Conservation (phyloP, 164 flowering plant species). For the Nymphaea thermarum region DNA sequence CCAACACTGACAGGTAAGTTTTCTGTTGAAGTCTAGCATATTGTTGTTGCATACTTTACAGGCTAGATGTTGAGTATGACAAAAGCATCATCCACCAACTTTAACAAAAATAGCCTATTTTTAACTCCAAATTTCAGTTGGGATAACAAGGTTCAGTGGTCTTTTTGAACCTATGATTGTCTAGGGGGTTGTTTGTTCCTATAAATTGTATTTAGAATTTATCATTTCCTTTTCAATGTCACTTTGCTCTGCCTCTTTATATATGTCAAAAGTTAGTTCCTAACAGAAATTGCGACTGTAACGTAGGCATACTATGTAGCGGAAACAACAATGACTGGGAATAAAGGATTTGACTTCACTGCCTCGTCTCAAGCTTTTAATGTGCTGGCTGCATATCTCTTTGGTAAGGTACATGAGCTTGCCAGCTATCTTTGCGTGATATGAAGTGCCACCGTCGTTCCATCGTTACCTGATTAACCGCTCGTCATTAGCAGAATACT, state of each 20-base stretch:
- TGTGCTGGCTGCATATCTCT: conserved; percentile 81
- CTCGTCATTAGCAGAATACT: conserved; percentile 35
- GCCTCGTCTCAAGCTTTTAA: conserved; percentile 81
- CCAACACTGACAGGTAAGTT: too few relatives aligned
- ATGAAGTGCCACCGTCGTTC: neutral
- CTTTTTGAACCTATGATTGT: too few relatives aligned
- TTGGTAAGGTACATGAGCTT: conserved; percentile 66
- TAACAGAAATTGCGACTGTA: conserved; percentile 1
- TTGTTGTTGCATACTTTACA: too few relatives aligned
- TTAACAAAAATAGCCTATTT: too few relatives aligned
- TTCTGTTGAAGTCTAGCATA: too few relatives aligned
- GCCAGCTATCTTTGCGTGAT: neutral
- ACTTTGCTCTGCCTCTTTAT: neutral
- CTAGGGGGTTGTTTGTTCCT: too few relatives aligned
- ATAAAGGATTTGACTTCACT: conserved; percentile 66
- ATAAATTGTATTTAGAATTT: too few relatives aligned
- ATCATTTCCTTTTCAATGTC: too few relatives aligned
- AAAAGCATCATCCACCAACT: too few relatives aligned
- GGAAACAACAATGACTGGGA: conserved; percentile 83
- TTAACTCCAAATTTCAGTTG: too few relatives aligned
- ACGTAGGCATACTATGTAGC: conserved; percentile 75
- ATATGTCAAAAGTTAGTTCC: neutral
- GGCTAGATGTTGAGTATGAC: too few relatives aligned
- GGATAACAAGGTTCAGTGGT: too few relatives aligned
- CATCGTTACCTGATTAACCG: neutral